phyloP scores from a whole-genome alignment of 306 rosid genomes.

The Gleditsia sinensis region DNA sequence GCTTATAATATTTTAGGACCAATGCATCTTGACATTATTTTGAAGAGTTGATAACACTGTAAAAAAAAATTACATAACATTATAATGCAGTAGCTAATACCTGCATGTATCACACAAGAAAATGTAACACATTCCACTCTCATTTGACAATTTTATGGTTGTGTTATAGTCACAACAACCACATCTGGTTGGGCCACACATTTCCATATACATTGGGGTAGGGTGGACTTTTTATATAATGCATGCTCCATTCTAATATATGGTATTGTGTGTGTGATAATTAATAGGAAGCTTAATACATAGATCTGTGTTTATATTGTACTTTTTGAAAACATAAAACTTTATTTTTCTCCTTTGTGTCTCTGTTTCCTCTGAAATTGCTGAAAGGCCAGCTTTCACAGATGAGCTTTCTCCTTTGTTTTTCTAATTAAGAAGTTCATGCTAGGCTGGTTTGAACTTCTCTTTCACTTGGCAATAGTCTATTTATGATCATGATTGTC shows the following conservation, averaged over 20 bases:
- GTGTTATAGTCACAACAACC: neutral
- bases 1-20: neutral
- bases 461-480: neutral
- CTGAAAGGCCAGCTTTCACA: neutral
- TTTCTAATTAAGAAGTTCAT: neutral
- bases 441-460: neutral
- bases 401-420: neutral
- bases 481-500: neutral
- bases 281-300: neutral
- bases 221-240: neutral
- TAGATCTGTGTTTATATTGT: neutral
- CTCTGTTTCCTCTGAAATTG: neutral
- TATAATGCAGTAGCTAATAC: neutral
- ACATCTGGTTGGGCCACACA: neutral
- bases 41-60: neutral
- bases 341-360: neutral
- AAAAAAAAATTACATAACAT: neutral
- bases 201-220: neutral
- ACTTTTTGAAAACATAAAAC: neutral
- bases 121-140: neutral
- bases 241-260: neutral
- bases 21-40: neutral
- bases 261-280: neutral
- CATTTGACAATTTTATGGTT: neutral
- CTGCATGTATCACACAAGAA: neutral